These are phyloP conservation scores for Metschnikowia colocasiae DNA, from an alignment of 805 yeast genomes.

Conservation along the genomic window DNA sequence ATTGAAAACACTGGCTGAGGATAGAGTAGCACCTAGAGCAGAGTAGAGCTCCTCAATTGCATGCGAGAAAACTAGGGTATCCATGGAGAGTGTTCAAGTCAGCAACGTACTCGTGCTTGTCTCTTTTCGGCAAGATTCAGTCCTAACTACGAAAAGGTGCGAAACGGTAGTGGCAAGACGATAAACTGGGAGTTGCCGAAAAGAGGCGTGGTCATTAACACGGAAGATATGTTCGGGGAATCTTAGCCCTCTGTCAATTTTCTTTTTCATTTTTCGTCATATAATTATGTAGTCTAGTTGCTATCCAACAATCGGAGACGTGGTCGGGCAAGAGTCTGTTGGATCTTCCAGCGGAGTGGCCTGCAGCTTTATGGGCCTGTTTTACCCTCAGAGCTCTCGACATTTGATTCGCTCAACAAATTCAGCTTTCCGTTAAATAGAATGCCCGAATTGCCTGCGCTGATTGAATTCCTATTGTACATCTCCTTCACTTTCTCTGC, in stretches of 20 bases:
- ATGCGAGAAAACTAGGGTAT: neutral
- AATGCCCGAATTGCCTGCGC: conserved; percentile 44
- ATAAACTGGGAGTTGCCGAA: neutral
- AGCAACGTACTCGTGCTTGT: too few species aligned
- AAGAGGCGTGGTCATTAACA: neutral
- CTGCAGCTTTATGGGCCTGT: neutral
- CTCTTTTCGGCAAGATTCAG: too few species aligned
- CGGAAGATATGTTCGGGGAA: neutral
- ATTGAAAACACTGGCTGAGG: neutral
- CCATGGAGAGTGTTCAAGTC: neutral
- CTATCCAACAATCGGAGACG: neutral
- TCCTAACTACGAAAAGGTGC: neutral
- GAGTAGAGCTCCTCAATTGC: neutral
- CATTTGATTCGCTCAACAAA: conserved; percentile 50
- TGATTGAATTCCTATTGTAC: conserved; percentile 53
- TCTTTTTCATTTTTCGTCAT: neutral
- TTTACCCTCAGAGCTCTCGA: conserved; percentile 13
- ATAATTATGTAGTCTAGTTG: neutral
- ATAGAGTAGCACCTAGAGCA: neutral
- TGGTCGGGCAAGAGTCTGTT: neutral
- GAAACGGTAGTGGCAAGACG: neutral
- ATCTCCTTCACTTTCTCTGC: conserved; percentile 59
- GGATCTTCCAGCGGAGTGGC: neutral
- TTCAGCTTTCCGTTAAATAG: conserved; percentile 49
- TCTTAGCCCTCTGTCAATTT: neutral